Conservation (phyloP, 208 protist species). For the Angomonas ambiguus region DNA sequence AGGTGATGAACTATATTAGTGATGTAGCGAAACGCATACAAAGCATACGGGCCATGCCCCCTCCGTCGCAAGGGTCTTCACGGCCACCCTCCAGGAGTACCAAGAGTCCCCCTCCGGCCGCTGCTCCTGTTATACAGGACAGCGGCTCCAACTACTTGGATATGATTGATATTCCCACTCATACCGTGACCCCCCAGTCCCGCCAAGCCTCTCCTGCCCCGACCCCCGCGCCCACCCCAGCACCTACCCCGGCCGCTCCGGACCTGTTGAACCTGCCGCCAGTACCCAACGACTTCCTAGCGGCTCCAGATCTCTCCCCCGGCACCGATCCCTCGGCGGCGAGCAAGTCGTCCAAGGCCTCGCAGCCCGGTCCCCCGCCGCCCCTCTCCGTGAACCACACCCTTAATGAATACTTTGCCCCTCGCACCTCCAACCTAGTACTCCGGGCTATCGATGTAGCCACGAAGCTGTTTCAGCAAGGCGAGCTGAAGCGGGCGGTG, state of each 20-base stretch:
- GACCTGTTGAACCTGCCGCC: slow-evolving; percentile 7
- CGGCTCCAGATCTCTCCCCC: slow-evolving; percentile 10
- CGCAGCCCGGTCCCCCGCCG: neutral
- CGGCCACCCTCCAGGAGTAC: too few species aligned
- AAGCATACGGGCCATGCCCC: slow-evolving; percentile 21
- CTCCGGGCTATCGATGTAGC: slow-evolving; percentile 65
- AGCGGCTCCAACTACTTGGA: slow-evolving; percentile 23
- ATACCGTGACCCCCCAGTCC: neutral
- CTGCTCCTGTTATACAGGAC: neutral
- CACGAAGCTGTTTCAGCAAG: slow-evolving; percentile 35
- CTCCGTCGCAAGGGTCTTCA: too few species aligned
- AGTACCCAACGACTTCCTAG: slow-evolving; percentile 15
- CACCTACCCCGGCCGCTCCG: neutral
- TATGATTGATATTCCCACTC: slow-evolving; percentile 18
- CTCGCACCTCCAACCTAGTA: slow-evolving; percentile 52
- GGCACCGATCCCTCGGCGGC: too few species aligned
- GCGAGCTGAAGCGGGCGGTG: slow-evolving; percentile 73
- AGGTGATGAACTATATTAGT: slow-evolving; percentile 53
- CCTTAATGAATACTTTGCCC: slow-evolving; percentile 13
- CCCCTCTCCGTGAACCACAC: slow-evolving; percentile 4
- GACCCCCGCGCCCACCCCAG: slow-evolving; percentile 1
- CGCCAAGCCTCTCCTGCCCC: neutral
- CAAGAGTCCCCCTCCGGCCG: neutral
- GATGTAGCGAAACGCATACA: slow-evolving; percentile 59
- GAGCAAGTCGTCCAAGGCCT: too few species aligned